Conservation (phyloP, 371 early-diverging fungal genomes). For the Mycotypha africana region DNA sequence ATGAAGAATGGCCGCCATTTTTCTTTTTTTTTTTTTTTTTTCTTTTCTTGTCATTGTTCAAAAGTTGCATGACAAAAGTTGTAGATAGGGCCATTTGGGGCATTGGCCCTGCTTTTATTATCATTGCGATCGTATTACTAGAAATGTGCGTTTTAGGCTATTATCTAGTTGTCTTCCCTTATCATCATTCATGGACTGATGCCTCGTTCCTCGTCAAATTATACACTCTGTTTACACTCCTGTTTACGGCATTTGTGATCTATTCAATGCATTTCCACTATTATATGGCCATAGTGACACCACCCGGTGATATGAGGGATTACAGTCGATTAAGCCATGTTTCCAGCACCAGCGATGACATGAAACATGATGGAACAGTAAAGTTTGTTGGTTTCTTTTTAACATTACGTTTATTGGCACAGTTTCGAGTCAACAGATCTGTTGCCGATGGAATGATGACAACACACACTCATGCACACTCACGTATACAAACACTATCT, state of each 20-base stretch:
- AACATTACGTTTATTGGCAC: background rate
- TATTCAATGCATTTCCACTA: slow-evolving; percentile 54
- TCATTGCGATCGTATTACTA: slow-evolving; percentile 43
- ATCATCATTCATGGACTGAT: slow-evolving; percentile 24
- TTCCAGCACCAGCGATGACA: slow-evolving; percentile 1
- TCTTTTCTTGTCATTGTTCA: too few species aligned
- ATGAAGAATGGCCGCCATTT: too few species aligned
- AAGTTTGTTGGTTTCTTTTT: background rate
- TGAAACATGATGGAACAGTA: background rate
- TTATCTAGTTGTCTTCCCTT: slow-evolving; percentile 48
- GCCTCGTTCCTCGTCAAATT: slow-evolving; percentile 25
- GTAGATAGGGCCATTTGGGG: slow-evolving; percentile 49
- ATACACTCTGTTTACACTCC: slow-evolving; percentile 20
- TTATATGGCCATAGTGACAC: slow-evolving; percentile 53
- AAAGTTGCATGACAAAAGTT: slow-evolving; percentile 42
- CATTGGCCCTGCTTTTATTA: slow-evolving; percentile 51
- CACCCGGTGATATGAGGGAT: slow-evolving; percentile 43
- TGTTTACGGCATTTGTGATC: slow-evolving; percentile 46
- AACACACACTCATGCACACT: too few species aligned
- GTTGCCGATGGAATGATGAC: too few species aligned
- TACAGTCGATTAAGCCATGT: slow-evolving; percentile 3
- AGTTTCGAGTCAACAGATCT: background rate
- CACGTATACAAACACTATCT: too few species aligned
- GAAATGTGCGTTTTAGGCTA: slow-evolving; percentile 44
- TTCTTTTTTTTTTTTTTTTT: too few species aligned